Base-by-base conservation (phyloP, 1,284 basidiomycete genomes). In the Ustilago sp. region DNA sequence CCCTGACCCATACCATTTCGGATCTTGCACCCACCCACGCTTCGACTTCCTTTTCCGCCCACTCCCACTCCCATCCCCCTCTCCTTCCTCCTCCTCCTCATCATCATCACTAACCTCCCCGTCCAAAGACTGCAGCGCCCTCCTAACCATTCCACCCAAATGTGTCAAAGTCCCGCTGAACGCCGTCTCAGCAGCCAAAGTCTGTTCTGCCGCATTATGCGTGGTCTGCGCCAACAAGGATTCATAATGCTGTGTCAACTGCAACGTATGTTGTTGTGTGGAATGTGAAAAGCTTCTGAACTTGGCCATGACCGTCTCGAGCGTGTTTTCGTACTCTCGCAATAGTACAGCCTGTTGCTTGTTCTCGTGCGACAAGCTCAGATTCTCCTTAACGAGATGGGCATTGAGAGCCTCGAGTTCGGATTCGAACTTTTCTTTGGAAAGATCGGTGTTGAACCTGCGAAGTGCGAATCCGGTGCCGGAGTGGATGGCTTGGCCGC, bases 241-340 rank as follows among this genome's bases (percentile, higher is more conserved):
- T 83, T 98, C 94, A 87, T 99, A 99, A 87, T 99, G 95, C 58
- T 92, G 91, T 60, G 93, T 93, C 13, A 98, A 88, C 0, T 92
- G 93, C 12, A 94, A 89, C 81, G 97, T 94, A 86, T 98, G 94
- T 79, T 93, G 92, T 83, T 96, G 94, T 0, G 94, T 94, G 17
- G 96, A 93, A 78, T 93, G 89, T 93, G 98, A 84, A 83, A 98
- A 93, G 72, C 92, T 92, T 59, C 95, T 90, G 86, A 98, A 98
- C 87, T 98, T 98, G 67, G 91, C 88, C 96, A 99, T 98, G 85
- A 99, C 93, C 39, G 92, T 94, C 84, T 98, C 95, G 87, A 99
- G 90, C 1, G 95, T 98, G 71, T 90, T 89, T 86, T 99, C 96
- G 85, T 97, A 96, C 87, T 99, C 97, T 81, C 95, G 95, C 65